Evolutionary conservation across 2,329 filamentous ascomycete species (phyloP).

Genomic region (Bipolaris zeicola): DNA sequence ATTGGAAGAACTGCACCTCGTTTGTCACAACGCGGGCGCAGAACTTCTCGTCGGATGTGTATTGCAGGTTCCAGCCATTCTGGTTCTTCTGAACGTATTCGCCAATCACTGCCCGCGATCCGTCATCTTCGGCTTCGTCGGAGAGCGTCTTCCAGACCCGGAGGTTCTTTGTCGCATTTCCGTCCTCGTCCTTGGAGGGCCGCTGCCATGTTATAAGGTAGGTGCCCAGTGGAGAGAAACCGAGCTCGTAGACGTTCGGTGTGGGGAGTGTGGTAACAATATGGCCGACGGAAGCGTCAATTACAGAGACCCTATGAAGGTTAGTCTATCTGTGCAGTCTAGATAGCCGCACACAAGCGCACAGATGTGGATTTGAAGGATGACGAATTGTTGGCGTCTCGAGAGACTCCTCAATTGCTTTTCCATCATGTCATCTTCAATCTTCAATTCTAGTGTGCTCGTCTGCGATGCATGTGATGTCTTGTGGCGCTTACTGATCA

Average conservation of each 20-base stretch:
- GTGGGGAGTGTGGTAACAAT: constrained; percentile 76
- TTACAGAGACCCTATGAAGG: constrained; percentile 70
- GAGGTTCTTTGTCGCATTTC: constrained; percentile 92
- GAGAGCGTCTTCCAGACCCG: constrained; percentile 93
- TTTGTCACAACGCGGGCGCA: constrained; percentile 95
- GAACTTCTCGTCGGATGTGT: constrained; percentile 89
- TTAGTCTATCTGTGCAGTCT: constrained; percentile 9
- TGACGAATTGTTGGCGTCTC: not conserved
- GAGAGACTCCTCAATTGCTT: not conserved
- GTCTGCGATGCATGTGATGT: not conserved
- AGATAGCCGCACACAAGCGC: not conserved
- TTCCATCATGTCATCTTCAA: not conserved
- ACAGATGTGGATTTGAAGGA: constrained; percentile 3
- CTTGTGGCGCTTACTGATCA: constrained; percentile 61
- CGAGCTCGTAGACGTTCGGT: constrained; percentile 88
- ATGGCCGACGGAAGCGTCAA: constrained; percentile 79
- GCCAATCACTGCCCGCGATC: constrained; percentile 75
- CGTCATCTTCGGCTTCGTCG: constrained; percentile 63
- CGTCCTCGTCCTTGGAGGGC: constrained; percentile 87
- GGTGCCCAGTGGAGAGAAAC: constrained; percentile 89
- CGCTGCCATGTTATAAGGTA: constrained; percentile 98
- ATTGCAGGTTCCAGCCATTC: constrained; percentile 96
- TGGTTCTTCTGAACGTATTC: constrained; percentile 95
- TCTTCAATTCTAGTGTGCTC: not conserved
- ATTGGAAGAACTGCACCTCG: constrained; percentile 96